These are phyloP conservation scores for Cucurbita pepo DNA, from an alignment of 306 rosid species.

Conservation along the genomic window DNA sequence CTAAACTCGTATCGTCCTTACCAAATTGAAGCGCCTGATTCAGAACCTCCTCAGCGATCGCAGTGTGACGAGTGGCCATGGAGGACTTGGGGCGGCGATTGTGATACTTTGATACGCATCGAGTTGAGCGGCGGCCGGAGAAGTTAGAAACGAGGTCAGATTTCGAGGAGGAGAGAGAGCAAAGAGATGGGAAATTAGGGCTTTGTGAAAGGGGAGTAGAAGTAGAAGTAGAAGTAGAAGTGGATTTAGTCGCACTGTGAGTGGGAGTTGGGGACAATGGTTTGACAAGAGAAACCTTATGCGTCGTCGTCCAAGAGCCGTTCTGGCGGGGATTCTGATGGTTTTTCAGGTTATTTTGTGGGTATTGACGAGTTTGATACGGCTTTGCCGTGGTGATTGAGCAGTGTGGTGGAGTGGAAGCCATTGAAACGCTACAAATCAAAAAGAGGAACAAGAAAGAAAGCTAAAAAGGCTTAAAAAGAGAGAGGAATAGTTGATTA, in stretches of 20 bases:
- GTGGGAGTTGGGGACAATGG: conserved; percentile 13
- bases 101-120: conserved; percentile 64
- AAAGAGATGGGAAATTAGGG: conserved; percentile 33
- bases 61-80: conserved; percentile 31
- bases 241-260: not conserved
- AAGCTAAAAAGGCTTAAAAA: not conserved
- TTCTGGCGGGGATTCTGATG: conserved; percentile 19
- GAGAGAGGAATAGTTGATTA: not conserved
- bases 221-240: conserved; percentile 16
- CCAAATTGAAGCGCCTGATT: conserved; percentile 27
- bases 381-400: conserved; percentile 37
- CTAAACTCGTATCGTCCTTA: conserved; percentile 28
- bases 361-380: conserved; percentile 25
- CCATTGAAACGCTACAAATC: conserved; percentile 16
- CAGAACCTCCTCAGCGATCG: conserved; percentile 63
- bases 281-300: conserved; percentile 26
- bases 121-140: conserved; percentile 71
- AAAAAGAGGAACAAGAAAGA: not conserved
- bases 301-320: not conserved
- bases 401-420: conserved; percentile 56
- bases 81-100: conserved; percentile 42
- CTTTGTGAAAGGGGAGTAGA: conserved; percentile 1
- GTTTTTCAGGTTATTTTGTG: conserved; percentile 28
- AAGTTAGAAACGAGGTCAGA: conserved; percentile 47
- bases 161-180: conserved; percentile 10